Evolutionary conservation across 2,329 filamentous ascomycete genomes (phyloP).

Genomic region (Macrophomina phaseolina): DNA sequence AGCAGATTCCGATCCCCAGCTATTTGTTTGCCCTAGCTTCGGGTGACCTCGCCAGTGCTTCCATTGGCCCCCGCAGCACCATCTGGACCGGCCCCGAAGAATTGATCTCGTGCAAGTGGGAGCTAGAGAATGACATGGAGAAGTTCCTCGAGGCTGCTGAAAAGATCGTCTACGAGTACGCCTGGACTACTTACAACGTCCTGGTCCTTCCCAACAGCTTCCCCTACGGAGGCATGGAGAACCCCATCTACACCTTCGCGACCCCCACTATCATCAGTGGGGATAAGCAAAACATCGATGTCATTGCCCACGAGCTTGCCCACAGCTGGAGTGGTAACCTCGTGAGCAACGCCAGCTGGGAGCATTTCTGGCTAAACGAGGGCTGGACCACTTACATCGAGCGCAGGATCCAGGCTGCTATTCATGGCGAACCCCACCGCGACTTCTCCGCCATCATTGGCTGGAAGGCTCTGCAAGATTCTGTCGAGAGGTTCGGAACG

Average conservation of each 20-base stretch:
- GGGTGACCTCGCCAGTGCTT: constrained; percentile 82
- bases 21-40: constrained; percentile 93
- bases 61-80: constrained; percentile 82
- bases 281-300: constrained; percentile 82
- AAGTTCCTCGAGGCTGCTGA: constrained; percentile 90
- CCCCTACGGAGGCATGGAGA: constrained; percentile 72
- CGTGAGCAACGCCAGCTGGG: constrained; percentile 79
- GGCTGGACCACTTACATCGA: constrained; percentile 97
- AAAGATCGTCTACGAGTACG: constrained; percentile 75
- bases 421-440: constrained; percentile 84
- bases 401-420: constrained; percentile 75
- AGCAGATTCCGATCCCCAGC: constrained; percentile 89
- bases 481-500: constrained; percentile 76
- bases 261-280: constrained; percentile 94
- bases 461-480: constrained; percentile 86
- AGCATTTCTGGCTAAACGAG: constrained; percentile 74
- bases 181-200: constrained; percentile 95
- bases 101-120: constrained; percentile 82
- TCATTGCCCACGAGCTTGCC: constrained; percentile 84
- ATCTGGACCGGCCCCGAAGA: constrained; percentile 91
- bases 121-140: constrained; percentile 89
- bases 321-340: constrained; percentile 90
- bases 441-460: constrained; percentile 96
- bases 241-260: constrained; percentile 92
- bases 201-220: constrained; percentile 85